Conservation (phyloP, 2,329 filamentous ascomycete species). For the Botrytis medusae region DNA sequence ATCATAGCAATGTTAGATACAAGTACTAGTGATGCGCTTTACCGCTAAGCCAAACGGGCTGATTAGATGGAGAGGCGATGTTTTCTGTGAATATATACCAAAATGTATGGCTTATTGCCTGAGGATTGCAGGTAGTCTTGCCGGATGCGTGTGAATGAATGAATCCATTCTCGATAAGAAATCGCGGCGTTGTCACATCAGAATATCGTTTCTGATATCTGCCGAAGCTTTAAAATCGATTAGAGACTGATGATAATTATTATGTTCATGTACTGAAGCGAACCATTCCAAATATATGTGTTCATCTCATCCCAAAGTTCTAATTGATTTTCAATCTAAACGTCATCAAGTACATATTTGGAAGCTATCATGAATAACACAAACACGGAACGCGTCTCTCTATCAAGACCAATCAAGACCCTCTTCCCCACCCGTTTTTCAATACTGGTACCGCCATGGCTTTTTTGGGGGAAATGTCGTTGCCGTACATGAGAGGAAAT, state of each 20-base stretch:
- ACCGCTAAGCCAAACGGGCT: slow-evolving; percentile 18
- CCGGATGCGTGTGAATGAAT: neutral
- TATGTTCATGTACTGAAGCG: neutral
- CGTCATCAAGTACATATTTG: neutral
- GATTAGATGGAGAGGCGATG: accelerated
- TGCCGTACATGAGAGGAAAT: neutral
- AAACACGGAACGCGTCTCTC: neutral
- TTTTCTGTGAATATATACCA: neutral
- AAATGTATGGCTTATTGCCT: neutral
- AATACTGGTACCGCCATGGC: neutral
- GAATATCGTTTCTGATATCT: neutral
- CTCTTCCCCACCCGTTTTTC: neutral
- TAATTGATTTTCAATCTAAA: neutral
- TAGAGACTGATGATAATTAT: neutral
- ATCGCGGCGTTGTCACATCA: neutral
- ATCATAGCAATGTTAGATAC: neutral
- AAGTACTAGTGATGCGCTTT: slow-evolving; percentile 15
- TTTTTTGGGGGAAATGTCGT: neutral
- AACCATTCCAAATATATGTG: neutral
- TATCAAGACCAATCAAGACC: neutral
- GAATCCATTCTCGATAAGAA: neutral
- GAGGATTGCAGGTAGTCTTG: neutral
- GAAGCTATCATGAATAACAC: neutral
- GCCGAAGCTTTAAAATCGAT: neutral
- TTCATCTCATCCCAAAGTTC: neutral